A percentile compares a stretch with the other conserved stretches of the same genome.
Evolutionary conservation across 2,329 filamentous ascomycete genomes (phyloP).

Genomic region (Diplodia seriata): DNA sequence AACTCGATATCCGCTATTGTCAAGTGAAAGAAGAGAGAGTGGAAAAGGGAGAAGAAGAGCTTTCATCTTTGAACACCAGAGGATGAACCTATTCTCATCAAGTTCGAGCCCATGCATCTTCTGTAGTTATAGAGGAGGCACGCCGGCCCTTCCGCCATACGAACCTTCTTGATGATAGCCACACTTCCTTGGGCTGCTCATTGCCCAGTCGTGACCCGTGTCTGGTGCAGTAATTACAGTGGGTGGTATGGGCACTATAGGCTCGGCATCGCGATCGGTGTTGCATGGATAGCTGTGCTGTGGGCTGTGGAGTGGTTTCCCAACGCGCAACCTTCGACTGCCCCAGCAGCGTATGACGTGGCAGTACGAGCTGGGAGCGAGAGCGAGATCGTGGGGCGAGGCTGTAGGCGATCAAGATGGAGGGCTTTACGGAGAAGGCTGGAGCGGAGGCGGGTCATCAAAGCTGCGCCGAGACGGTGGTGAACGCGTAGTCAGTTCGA

Average conservation of each 20-base stretch:
- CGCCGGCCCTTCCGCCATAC: background rate
- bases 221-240: background rate
- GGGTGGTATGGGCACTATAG: no score
- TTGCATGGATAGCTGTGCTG: background rate
- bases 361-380: background rate
- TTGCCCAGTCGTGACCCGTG: background rate
- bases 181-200: background rate
- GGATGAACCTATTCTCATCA: no score
- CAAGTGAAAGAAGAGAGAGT: background rate
- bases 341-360: background rate
- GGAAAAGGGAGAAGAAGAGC: background rate
- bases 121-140: no score
- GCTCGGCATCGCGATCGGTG: no score
- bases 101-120: no score
- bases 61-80: background rate
- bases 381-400: background rate
- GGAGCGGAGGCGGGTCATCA: background rate
- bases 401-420: background rate
- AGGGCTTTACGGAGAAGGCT: background rate
- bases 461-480: background rate
- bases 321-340: background rate
- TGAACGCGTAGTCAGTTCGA: background rate
- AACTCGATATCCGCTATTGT: background rate
- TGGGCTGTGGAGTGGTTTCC: background rate
- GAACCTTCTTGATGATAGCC: background rate